Percentiles rank a stretch among this genome's conserved stretches.
Evolutionary conservation across 2,329 filamentous ascomycete species (phyloP).

Genomic region (Gliomastix tumulicola): DNA sequence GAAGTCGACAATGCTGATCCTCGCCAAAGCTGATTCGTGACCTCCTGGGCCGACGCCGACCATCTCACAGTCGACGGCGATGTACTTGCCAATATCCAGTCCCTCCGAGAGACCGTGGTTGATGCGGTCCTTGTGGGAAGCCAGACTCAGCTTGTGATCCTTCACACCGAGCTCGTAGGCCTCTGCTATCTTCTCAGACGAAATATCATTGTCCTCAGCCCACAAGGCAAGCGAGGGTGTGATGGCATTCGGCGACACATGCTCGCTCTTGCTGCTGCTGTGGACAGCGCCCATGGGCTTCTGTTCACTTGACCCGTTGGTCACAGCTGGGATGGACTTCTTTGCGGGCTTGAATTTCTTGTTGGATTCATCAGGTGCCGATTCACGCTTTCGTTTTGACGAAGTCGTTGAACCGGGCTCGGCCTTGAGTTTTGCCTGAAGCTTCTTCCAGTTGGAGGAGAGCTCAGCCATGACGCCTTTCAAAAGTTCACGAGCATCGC

Average conservation of each 20-base stretch:
- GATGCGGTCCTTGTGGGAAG: slow-evolving; percentile 40
- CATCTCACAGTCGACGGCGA: slow-evolving; percentile 97
- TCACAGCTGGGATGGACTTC: slow-evolving; percentile 2
- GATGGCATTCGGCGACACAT: slow-evolving; percentile 27
- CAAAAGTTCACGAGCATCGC: too few relatives aligned
- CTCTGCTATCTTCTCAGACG: slow-evolving; percentile 51
- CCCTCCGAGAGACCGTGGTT: slow-evolving; percentile 58
- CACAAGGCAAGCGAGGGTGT: slow-evolving; percentile 52
- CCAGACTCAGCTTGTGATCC: slow-evolving; percentile 38
- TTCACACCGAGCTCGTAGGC: slow-evolving; percentile 52
- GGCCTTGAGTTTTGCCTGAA: slow-evolving; percentile 56
- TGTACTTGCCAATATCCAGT: slow-evolving; percentile 76
- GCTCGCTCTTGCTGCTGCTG: slow-evolving; percentile 37
- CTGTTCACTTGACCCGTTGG: too few relatives aligned
- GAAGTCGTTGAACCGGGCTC: slow-evolving; percentile 29
- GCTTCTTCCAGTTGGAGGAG: slow-evolving; percentile 72
- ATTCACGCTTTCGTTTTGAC: slow-evolving; percentile 34
- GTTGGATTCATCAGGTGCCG: slow-evolving; percentile 16
- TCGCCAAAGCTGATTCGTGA: slow-evolving; percentile 69
- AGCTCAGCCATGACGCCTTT: slow-evolving; percentile 37
- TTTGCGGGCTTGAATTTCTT: slow-evolving; percentile 18
- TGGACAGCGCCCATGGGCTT: slow-evolving; percentile 49
- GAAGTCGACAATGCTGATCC: slow-evolving; percentile 88
- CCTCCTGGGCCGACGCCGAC: slow-evolving; percentile 73
- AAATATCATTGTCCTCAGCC: slow-evolving; percentile 54